These are phyloP conservation scores for Pisolithus orientalis DNA, from an alignment of 768 basidiomycete genomes.

Conservation along the genomic window DNA sequence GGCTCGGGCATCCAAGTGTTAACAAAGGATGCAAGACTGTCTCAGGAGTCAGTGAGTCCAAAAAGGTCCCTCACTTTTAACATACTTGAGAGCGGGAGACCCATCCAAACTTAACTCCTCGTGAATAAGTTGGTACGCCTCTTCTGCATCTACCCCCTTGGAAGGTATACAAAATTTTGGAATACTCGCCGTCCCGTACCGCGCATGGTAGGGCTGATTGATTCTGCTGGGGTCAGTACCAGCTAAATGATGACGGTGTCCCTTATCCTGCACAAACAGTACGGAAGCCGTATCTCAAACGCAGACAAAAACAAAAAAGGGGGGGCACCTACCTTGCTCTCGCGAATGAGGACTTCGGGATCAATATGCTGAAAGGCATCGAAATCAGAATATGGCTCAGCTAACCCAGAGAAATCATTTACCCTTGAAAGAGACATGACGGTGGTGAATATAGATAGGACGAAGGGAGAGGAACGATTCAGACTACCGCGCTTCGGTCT, in stretches of 20 bases:
- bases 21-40: conserved; percentile 58
- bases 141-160: conserved; percentile 53
- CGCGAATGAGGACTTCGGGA: conserved; percentile 56
- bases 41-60: neutral
- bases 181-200: conserved; percentile 56
- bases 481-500: no score
- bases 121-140: conserved; percentile 51
- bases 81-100: conserved; percentile 45
- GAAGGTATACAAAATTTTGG: conserved; percentile 64
- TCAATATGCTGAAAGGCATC: conserved; percentile 49
- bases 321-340: conserved; percentile 39
- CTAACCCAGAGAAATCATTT: neutral
- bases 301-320: neutral
- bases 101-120: conserved; percentile 59
- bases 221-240: conserved; percentile 27
- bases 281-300: neutral
- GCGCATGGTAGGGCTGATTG: conserved; percentile 48
- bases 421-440: conserved; percentile 61
- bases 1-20: conserved; percentile 56
- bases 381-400: neutral
- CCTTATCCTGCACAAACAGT: conserved; percentile 38
- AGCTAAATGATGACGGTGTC: conserved; percentile 31
- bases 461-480: neutral
- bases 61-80: no score
- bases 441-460: conserved; percentile 8